phyloP scores from a whole-genome alignment of 148 eudicot genomes.

The Cornus florida region DNA sequence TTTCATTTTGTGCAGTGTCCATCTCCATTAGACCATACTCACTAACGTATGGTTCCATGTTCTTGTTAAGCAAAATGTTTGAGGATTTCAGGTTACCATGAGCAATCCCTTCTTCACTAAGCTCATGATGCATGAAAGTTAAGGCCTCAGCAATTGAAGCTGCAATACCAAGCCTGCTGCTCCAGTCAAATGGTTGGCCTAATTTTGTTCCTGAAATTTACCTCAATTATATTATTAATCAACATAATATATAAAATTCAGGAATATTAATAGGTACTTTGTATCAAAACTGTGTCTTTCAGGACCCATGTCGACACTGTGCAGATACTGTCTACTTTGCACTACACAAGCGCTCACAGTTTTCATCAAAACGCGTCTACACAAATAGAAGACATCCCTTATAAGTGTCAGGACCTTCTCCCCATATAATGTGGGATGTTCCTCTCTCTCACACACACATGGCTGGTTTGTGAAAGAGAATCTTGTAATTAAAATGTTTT shows the following conservation, averaged over 20 bases:
- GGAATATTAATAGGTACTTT: too few relatives aligned
- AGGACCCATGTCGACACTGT: too few relatives aligned
- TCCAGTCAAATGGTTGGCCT: slow-evolving; percentile 34
- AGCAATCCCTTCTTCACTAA: slow-evolving; percentile 31
- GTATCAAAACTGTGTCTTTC: too few relatives aligned
- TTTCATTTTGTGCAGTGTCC: background rate
- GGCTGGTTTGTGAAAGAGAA: too few relatives aligned
- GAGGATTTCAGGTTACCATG: slow-evolving; percentile 60
- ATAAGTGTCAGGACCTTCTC: too few relatives aligned
- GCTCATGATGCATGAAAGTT: slow-evolving; percentile 49
- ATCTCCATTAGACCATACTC: slow-evolving; percentile 42
- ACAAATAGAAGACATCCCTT: too few relatives aligned
- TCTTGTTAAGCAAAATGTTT: slow-evolving; percentile 39
- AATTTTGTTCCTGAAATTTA: slow-evolving; percentile 26
- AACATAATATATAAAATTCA: background rate
- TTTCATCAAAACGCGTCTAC: too few relatives aligned
- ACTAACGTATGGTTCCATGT: slow-evolving; percentile 45
- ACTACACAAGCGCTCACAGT: too few relatives aligned
- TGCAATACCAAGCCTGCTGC: slow-evolving; percentile 33
- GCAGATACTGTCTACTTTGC: too few relatives aligned
- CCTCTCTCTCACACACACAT: too few relatives aligned
- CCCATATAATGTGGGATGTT: too few relatives aligned
- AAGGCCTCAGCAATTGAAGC: slow-evolving; percentile 28
- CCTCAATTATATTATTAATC: background rate
- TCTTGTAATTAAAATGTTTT: too few relatives aligned